Evolutionary conservation across 192 early-diverging fungal species (phyloP).

Genomic region (Bifiguratus adelaidae): DNA sequence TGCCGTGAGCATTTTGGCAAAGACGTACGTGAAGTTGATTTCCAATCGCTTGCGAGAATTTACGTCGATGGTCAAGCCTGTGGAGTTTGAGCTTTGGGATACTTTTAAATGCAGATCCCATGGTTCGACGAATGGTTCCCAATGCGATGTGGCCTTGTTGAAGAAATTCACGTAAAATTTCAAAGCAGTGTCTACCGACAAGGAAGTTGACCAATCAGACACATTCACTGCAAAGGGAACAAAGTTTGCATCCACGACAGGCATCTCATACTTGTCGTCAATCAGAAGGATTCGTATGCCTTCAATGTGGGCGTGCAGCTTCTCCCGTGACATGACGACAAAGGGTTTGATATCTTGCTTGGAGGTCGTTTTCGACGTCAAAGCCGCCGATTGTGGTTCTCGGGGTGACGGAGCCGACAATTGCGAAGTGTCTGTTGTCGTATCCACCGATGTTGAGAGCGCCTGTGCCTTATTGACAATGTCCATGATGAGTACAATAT

Average conservation of each 20-base stretch:
- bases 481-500: conserved; percentile 53
- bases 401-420: background rate
- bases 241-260: conserved; percentile 61
- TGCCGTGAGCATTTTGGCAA: conserved; percentile 33
- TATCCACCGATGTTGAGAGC: conserved; percentile 4
- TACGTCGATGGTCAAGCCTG: conserved; percentile 38
- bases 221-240: conserved; percentile 56
- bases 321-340: conserved; percentile 21
- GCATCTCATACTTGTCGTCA: conserved; percentile 76
- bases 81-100: conserved; percentile 6
- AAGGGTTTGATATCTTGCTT: conserved; percentile 8
- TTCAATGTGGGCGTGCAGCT: conserved; percentile 21
- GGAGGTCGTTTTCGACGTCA: background rate
- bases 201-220: conserved; percentile 56
- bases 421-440: conserved; percentile 1
- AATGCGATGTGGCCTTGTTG: conserved; percentile 81
- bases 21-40: conserved; percentile 61
- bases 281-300: conserved; percentile 61
- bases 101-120: conserved; percentile 45
- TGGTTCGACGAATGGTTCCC: conserved; percentile 83
- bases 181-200: conserved; percentile 45
- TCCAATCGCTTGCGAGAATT: conserved; percentile 49
- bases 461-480: conserved; percentile 46
- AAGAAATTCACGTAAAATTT: conserved; percentile 64
- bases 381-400: background rate